A percentile compares a stretch with the other conserved stretches of the same genome.
Evolutionary conservation across 176 grass and related monocot species (phyloP).

Genomic region (Avena eriantha): DNA sequence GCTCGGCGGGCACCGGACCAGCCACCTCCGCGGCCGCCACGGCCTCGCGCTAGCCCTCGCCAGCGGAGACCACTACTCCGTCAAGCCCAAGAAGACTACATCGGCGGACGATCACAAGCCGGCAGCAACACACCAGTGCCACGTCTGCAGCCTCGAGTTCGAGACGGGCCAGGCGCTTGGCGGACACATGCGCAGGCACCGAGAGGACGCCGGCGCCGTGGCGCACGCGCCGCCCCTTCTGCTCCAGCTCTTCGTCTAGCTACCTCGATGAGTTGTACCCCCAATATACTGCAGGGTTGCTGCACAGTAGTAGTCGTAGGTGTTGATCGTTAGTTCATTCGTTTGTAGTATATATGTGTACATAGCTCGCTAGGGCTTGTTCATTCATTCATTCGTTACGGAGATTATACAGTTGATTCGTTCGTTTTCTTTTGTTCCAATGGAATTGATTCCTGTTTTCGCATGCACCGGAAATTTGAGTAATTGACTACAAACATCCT

Average conservation of each 20-base stretch:
- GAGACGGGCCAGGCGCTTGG: conserved; percentile 68
- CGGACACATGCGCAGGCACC: conserved; percentile 71
- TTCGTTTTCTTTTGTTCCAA: too few relatives aligned
- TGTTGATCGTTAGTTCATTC: neutral
- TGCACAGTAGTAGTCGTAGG: neutral
- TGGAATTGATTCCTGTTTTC: too few relatives aligned
- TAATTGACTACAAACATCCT: too few relatives aligned
- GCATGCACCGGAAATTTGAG: too few relatives aligned
- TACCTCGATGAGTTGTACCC: too few relatives aligned
- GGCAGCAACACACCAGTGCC: conserved; percentile 39
- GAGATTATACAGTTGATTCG: neutral
- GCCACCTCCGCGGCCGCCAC: conserved; percentile 53
- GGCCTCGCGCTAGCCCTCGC: conserved; percentile 48
- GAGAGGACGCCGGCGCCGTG: neutral
- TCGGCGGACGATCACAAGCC: neutral
- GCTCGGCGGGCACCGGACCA: conserved; percentile 64
- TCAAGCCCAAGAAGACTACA: conserved; percentile 24
- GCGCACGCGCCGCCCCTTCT: conserved; percentile 45
- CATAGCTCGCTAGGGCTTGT: neutral
- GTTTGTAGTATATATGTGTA: neutral
- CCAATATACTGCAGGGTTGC: too few relatives aligned
- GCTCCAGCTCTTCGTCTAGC: conserved; percentile 54
- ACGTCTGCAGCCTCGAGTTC: conserved; percentile 58
- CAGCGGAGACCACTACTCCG: neutral
- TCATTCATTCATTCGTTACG: neutral